Percentiles rank a stretch among this genome's conserved stretches.
These are phyloP conservation scores for Pogostemon cablin DNA, from an alignment of 257 asterid genomes.

Conservation along the genomic window DNA sequence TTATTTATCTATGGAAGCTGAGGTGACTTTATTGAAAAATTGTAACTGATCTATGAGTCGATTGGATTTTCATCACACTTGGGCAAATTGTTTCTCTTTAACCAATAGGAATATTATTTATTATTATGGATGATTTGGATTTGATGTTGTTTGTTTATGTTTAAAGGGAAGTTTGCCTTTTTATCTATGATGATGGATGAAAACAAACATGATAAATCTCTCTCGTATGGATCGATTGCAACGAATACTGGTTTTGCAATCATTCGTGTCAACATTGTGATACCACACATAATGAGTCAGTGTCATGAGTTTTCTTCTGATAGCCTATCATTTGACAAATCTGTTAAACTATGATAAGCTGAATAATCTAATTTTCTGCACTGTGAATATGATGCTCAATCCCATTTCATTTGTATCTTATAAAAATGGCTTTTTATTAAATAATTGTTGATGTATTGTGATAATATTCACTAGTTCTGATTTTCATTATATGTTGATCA, in stretches of 20 bases:
- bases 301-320: background rate
- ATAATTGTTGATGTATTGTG: background rate
- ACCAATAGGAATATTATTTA: background rate
- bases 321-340: background rate
- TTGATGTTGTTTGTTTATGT: background rate
- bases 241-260: background rate
- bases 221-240: background rate
- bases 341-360: background rate
- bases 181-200: background rate
- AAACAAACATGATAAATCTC: background rate
- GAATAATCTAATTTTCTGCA: background rate
- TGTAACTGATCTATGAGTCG: conserved; percentile 1
- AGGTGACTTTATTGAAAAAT: conserved; percentile 9
- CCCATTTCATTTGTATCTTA: background rate
- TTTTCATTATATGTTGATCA: conserved; percentile 44
- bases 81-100: conserved; percentile 7
- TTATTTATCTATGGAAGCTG: background rate
- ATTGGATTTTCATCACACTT: background rate
- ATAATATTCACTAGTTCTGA: conserved; percentile 24
- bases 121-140: background rate
- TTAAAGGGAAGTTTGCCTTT: background rate
- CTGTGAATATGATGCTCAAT: background rate
- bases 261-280: background rate
- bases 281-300: too few species aligned
- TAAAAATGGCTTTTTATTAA: background rate